Base-by-base conservation (phyloP, 441 rosid species). In the Pelargonium cotyledonis region DNA sequence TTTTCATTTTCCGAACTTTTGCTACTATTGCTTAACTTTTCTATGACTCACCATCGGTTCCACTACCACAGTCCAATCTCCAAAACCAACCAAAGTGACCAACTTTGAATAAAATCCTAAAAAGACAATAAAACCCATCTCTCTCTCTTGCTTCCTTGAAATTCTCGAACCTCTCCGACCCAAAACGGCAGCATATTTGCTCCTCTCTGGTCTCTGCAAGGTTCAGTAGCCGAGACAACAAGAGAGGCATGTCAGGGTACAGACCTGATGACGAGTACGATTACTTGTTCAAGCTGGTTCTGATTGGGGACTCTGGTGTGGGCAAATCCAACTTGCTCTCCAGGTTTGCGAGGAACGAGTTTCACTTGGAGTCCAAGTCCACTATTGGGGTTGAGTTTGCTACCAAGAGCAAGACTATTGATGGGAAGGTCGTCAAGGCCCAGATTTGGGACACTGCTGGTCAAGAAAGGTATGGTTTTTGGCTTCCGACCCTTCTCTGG, bases 291-390 rank as follows among this genome's bases (percentile, higher is more conserved):
- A 72, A 72, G 70, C 21, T 72, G 29, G 75, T 72, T 29, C 47
- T 72, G 66, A 72, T 72, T 60, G 75, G 75, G 23, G 75, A 72
- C 49, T 72, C 75, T 11, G 75, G 70, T 18, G 75, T 72, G n/a
- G 75, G 75, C 12, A 72, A 72, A 49, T 72, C 75, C 18, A 70
- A 72, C 66, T 49, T 72, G 29, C 61, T 72, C 26, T 41, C 75
- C 12, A 70, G 75, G 18, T 72, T 72, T 51, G 63, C 75, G 21
- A 64, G 75, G 63, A 72, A 72, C 66, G 75, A 72, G 65, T 72
- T 72, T 65, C 67, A 41, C n/a, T 60, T 72, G 43, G 75, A 72
- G 62, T 72, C 75, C 49, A 72, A 72, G 51, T 70, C 75, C 10
- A 72, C 75, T 35, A 73, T 73, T 26, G 76, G 76, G 23, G 76